A percentile compares a stretch with the other conserved stretches of the same genome.
These are phyloP conservation scores for Backusella morwellensis DNA, from an alignment of 192 early-diverging fungal genomes.

Conservation along the genomic window DNA sequence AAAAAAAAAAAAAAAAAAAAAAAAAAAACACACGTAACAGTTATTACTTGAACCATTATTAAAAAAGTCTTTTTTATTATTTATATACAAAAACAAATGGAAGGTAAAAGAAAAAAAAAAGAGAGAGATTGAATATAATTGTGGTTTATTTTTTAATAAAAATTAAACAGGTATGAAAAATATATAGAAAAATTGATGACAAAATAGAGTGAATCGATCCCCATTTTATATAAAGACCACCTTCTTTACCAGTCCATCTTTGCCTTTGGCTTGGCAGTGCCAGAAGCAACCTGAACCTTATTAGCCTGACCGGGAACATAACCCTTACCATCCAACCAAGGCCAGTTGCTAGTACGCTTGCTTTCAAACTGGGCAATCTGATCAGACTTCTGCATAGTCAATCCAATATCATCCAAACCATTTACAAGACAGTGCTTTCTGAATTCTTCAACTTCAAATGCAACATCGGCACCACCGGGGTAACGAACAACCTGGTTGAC, in stretches of 20 bases:
- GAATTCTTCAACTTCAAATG: conserved; percentile 62
- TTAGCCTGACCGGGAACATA: conserved; percentile 26
- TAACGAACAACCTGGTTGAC: conserved; percentile 45
- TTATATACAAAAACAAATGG: neutral
- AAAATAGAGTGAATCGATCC: neutral
- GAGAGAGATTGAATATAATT: neutral
- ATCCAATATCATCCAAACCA: conserved; percentile 71
- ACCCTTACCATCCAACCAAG: conserved; percentile 65
- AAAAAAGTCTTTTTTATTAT: neutral
- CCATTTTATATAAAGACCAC: neutral
- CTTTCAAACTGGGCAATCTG: conserved; percentile 53
- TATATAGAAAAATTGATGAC: neutral
- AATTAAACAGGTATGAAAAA: neutral
- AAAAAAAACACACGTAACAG: neutral
- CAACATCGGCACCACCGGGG: conserved; percentile 37
- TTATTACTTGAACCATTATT: too few species aligned
- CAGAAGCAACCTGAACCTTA: conserved; percentile 10
- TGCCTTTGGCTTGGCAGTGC: conserved; percentile 9
- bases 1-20: neutral
- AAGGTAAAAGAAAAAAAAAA: neutral
- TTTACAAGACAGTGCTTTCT: conserved; percentile 63
- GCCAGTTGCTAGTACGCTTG: conserved; percentile 45
- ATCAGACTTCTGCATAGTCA: conserved; percentile 62
- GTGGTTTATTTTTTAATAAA: neutral
- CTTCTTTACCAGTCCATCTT: conserved; percentile 37